phyloP scores from a whole-genome alignment of 352 stramenopile genomes.

The Phytophthora capsici region DNA sequence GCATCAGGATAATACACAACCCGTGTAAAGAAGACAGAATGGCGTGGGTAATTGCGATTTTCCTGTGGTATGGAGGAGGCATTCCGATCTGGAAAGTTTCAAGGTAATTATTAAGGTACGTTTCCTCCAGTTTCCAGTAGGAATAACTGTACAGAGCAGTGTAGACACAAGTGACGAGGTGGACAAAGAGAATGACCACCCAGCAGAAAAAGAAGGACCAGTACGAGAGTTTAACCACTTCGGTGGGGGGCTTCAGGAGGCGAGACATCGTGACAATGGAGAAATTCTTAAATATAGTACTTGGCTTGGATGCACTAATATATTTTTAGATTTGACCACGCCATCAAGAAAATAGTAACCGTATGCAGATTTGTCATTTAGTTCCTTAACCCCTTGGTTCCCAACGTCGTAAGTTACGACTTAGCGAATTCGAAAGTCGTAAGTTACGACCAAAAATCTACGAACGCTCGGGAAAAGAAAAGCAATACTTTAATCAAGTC shows the following conservation, averaged over 20 bases:
- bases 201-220: constrained; percentile 26
- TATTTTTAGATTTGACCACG: too few species aligned
- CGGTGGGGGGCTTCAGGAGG: neutral
- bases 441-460: constrained; percentile 6
- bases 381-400: neutral
- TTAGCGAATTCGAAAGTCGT: neutral
- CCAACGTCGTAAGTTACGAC: neutral
- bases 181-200: constrained; percentile 13
- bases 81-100: constrained; percentile 21
- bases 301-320: too few species aligned
- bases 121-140: constrained; percentile 5
- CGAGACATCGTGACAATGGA: too few species aligned
- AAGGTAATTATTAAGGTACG: constrained; percentile 5
- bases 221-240: constrained; percentile 11
- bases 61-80: constrained; percentile 7
- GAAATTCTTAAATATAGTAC: too few species aligned
- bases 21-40: constrained; percentile 22
- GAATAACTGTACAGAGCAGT: neutral
- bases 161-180: neutral
- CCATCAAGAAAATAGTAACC: too few species aligned
- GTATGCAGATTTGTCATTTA: too few species aligned
- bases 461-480: constrained; percentile 5
- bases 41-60: constrained; percentile 19
- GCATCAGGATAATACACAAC: constrained; percentile 18
- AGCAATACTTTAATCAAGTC: constrained; percentile 17